These are phyloP conservation scores for Hygrophoropsis aurantiaca DNA, from an alignment of 768 basidiomycete species.

Conservation along the genomic window DNA sequence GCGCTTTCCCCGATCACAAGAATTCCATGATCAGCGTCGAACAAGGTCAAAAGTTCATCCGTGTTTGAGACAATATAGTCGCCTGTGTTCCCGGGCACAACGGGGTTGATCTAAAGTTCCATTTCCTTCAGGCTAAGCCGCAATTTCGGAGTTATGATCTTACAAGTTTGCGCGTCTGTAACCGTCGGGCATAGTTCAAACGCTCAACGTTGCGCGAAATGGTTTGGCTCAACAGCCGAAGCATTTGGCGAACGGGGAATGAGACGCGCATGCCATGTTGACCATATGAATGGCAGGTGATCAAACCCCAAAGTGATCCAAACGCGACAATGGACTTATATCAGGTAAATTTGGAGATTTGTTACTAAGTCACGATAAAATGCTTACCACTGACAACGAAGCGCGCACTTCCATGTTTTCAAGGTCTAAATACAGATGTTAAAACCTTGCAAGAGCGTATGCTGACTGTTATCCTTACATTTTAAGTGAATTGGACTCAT, in stretches of 20 bases:
- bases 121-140: background rate
- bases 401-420: constrained; percentile 82
- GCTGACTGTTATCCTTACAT: constrained; percentile 49
- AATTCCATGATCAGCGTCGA: constrained; percentile 78
- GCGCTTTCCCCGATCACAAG: constrained; percentile 70
- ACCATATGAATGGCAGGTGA: constrained; percentile 79
- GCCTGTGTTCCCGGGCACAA: constrained; percentile 62
- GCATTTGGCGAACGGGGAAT: constrained; percentile 81
- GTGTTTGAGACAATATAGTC: constrained; percentile 81
- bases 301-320: constrained; percentile 76
- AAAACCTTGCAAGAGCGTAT: constrained; percentile 8
- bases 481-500: constrained; percentile 87
- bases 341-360: constrained; percentile 4
- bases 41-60: constrained; percentile 73
- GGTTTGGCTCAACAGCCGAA: constrained; percentile 74
- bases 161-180: constrained; percentile 77
- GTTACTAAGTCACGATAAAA: background rate
- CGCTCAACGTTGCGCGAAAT: constrained; percentile 81
- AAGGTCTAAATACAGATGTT: constrained; percentile 45
- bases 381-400: constrained; percentile 79
- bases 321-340: constrained; percentile 78
- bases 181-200: constrained; percentile 70
- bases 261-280: constrained; percentile 79
- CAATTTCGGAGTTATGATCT: too few relatives aligned
- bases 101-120: constrained; percentile 60